Percentiles rank a stretch among this genome's conserved stretches.
Evolutionary conservation across 108 stramenopile genomes (phyloP).

Genomic region (Parietichytrium sp.): DNA sequence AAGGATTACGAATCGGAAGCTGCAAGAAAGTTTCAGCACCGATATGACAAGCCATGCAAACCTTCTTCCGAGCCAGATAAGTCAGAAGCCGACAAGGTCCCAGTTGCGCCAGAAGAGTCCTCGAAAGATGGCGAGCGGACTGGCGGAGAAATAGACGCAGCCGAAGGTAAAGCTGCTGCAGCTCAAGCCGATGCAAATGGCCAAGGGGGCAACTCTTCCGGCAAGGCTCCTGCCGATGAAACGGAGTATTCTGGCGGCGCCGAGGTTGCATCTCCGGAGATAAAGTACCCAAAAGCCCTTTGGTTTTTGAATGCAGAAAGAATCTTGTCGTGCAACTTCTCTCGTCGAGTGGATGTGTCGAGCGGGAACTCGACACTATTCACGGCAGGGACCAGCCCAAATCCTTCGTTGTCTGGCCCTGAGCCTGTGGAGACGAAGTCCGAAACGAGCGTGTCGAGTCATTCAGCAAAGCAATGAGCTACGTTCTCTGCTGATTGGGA

Average conservation of each 20-base stretch:
- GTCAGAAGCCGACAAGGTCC: background rate
- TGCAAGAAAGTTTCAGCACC: slow-evolving; percentile 34
- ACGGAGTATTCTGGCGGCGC: background rate
- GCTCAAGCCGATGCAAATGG: background rate
- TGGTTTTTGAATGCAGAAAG: slow-evolving; percentile 30
- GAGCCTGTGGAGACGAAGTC: no score
- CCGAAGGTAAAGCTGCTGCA: no score
- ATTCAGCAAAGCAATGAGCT: no score
- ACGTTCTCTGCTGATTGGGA: no score
- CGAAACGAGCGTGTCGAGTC: no score
- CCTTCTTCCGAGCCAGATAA: no score
- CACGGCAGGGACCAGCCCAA: no score
- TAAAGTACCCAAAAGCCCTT: slow-evolving; percentile 10
- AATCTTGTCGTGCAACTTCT: background rate
- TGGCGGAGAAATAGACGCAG: no score
- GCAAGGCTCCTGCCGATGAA: background rate
- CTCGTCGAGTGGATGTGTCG: background rate
- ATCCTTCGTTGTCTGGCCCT: no score
- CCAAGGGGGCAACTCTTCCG: no score
- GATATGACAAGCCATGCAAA: background rate
- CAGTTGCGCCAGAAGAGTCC: slow-evolving; percentile 5
- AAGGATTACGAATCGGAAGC: background rate
- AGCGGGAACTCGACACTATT: no score
- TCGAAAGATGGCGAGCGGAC: background rate
- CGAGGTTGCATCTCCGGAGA: background rate